phyloP scores from a whole-genome alignment of 441 rosid genomes.

The Euphorbia schlechtendalii region DNA sequence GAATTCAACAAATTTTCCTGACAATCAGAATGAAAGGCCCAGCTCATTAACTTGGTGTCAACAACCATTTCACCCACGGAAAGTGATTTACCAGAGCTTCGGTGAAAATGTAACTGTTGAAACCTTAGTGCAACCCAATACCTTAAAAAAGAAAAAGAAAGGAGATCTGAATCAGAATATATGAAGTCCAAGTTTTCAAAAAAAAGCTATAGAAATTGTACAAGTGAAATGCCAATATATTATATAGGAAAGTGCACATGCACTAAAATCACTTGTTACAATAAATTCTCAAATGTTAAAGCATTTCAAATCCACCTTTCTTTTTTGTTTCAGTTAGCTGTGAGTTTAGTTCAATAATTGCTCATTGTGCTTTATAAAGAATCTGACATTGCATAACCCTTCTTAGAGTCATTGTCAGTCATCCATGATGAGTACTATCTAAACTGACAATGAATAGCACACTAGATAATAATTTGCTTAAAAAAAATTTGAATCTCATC shows the following conservation, averaged over 20 bases:
- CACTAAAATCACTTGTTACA: neutral
- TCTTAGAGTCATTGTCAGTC: neutral
- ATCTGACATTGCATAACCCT: neutral
- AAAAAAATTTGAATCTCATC: neutral
- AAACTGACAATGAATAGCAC: neutral
- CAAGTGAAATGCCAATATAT: neutral
- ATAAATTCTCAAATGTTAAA: neutral
- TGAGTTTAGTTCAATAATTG: neutral
- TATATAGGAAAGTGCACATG: neutral
- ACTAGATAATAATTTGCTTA: neutral
- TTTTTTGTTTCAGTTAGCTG: neutral
- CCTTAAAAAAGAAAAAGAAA: slow-evolving; percentile 40
- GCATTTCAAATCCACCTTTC: neutral
- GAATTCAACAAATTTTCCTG: slow-evolving; percentile 66
- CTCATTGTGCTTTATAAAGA: neutral
- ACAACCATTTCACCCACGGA: slow-evolving; percentile 58
- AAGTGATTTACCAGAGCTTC: slow-evolving; percentile 54
- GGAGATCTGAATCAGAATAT: neutral
- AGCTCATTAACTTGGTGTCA: slow-evolving; percentile 62
- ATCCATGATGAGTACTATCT: neutral
- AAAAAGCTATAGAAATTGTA: neutral
- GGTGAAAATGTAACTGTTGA: slow-evolving; percentile 53
- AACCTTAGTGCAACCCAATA: slow-evolving; percentile 82
- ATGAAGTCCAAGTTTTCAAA: neutral
- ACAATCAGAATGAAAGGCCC: slow-evolving; percentile 97